Percentiles rank a stretch among this genome's conserved stretches.
These are phyloP conservation scores for Thalassiosira profunda DNA, from an alignment of 108 stramenopile genomes.

Conservation along the genomic window DNA sequence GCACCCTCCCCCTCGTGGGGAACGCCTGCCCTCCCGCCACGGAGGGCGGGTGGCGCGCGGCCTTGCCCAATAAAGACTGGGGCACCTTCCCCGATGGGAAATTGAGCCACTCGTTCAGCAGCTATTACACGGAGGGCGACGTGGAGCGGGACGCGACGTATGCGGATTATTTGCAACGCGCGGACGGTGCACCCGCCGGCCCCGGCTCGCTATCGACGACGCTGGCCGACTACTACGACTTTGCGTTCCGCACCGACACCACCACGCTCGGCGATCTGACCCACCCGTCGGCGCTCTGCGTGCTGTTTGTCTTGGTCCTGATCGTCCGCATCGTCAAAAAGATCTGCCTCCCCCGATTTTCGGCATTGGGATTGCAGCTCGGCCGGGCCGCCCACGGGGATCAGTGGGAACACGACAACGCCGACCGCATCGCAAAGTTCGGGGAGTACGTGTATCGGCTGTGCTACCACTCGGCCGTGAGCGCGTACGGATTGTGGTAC, in stretches of 20 bases:
- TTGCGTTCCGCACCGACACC: slow-evolving; percentile 35
- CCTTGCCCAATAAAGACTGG: neutral
- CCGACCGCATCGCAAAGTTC: slow-evolving; percentile 76
- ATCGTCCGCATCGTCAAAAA: slow-evolving; percentile 62
- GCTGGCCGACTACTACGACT: slow-evolving; percentile 26
- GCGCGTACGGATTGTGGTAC: slow-evolving; percentile 58
- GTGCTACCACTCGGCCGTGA: slow-evolving; percentile 69
- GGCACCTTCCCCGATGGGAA: slow-evolving; percentile 29
- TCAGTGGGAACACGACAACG: slow-evolving; percentile 67
- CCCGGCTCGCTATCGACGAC: neutral
- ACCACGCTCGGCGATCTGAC: slow-evolving; percentile 44
- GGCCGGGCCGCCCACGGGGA: slow-evolving; percentile 70
- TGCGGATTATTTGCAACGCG: slow-evolving; percentile 1
- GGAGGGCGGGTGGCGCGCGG: slow-evolving; percentile 18
- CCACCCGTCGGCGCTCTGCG: slow-evolving; percentile 18
- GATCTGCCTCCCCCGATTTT: slow-evolving; percentile 60
- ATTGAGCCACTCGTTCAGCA: slow-evolving; percentile 41
- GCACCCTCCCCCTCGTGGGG: slow-evolving; percentile 11
- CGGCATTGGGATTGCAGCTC: slow-evolving; percentile 52
- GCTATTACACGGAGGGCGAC: slow-evolving; percentile 14
- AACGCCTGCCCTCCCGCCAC: slow-evolving; percentile 1
- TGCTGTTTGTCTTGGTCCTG: slow-evolving; percentile 49
- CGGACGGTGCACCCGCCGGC: neutral
- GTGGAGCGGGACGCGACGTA: slow-evolving; percentile 18
- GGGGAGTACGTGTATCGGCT: slow-evolving; percentile 92